Base-by-base conservation (phyloP, 2,329 filamentous ascomycete species). In the Fusarium beomiforme region DNA sequence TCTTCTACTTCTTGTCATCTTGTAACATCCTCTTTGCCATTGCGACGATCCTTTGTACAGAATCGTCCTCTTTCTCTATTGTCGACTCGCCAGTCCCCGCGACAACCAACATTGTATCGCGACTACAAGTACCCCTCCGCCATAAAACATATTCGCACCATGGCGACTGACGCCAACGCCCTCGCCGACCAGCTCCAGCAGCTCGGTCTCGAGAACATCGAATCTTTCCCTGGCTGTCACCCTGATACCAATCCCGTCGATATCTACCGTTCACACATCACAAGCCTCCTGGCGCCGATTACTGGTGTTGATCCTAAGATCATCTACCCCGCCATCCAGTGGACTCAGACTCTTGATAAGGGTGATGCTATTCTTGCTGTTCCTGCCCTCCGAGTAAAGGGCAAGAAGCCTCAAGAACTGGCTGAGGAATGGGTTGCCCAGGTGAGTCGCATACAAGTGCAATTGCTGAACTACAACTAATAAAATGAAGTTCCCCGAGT, bases 301-400 rank as follows among this genome's bases (percentile, higher is more conserved):
- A 93, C 91, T 5, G 92, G 91, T 24, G 91, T 93, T 31, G 91
- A 93, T 63, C 80, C 86, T 36, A 84, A 86, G 58, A 89, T 94
- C 75, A 91, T 97, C 78, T 94, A 93, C 82, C 89, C 89, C 29
- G 89, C 90, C 39, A 84, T 97, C 43, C 88, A 92, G 83, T 95
- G 93, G 92, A 95, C 93, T 8, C 85, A 89, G 69, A 89, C 91
- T 39, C 85, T 94, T 24, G 93, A 96, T 72, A 94, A 95, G 84
- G 94, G 94, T 50, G 94, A 97, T 81, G 83, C 97, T 74, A 88
- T 93, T 57, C 82, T 97, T 49, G 91, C 93, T 12, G 89, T 93
- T 12, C 92, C 94, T 19, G 92, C 93, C n/a, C 86, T 97, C 70
- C 87, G 93, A 68, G 82, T 95, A 76, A 95, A 92, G 82, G 90